Conservation (phyloP, 2,329 filamentous ascomycete genomes). For the Epichloe sylvatica region DNA sequence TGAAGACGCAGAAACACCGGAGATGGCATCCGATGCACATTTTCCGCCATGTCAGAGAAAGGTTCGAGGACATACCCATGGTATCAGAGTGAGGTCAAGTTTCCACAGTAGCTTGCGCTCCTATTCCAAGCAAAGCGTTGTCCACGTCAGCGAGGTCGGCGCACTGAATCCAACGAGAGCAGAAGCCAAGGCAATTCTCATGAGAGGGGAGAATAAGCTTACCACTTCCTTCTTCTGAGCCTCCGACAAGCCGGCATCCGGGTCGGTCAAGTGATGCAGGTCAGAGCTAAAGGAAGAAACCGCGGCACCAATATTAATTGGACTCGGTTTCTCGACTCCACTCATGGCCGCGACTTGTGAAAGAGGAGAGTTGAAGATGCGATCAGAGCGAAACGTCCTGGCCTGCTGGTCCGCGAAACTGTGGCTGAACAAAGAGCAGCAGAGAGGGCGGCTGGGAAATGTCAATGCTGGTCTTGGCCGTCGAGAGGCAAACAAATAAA, state of each 20-base stretch:
- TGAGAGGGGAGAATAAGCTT: constrained; percentile 15
- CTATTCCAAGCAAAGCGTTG: constrained; percentile 21
- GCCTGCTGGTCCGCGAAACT: no score
- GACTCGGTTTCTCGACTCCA: constrained; percentile 17
- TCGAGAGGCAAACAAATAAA: no score
- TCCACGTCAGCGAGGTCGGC: not conserved
- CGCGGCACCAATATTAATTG: constrained; percentile 9
- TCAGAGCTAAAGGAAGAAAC: constrained; percentile 18
- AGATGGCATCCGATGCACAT: not conserved
- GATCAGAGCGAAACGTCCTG: no score
- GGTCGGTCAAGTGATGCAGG: constrained; percentile 18
- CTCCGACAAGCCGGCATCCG: constrained; percentile 48
- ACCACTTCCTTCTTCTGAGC: constrained; percentile 50
- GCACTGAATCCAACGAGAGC: not conserved
- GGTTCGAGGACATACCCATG: constrained; percentile 30
- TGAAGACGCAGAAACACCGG: not conserved
- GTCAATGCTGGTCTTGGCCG: no score
- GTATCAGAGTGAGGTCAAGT: constrained; percentile 46
- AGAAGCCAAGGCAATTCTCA: not conserved
- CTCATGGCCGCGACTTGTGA: constrained; percentile 13
- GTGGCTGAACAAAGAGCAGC: no score
- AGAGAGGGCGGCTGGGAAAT: no score
- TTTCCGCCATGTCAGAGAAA: not conserved
- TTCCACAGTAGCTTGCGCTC: constrained; percentile 49
- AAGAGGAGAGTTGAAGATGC: no score